A percentile compares a stretch with the other conserved stretches of the same genome.
phyloP scores from a whole-genome alignment of 2,329 filamentous ascomycete species.

The Xylaria sp. region DNA sequence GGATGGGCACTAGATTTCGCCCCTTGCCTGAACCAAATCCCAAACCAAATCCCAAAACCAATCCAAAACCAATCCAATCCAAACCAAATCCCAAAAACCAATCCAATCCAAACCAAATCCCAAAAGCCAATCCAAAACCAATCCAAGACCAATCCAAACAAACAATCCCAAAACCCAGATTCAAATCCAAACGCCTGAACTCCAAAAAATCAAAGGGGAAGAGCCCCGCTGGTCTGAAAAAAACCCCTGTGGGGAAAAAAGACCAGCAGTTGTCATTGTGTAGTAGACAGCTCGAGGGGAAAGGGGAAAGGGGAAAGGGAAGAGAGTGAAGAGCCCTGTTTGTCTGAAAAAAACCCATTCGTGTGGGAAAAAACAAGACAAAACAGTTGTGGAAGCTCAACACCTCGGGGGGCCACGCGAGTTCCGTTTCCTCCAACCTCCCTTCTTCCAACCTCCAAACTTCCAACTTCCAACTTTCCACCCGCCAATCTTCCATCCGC shows the following conservation, averaged over 20 bases:
- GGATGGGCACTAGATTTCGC: too few relatives aligned
- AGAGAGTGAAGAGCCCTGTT: background rate
- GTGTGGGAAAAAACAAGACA: background rate
- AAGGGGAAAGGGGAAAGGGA: too few relatives aligned
- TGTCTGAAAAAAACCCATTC: background rate
- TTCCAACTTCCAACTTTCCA: too few relatives aligned
- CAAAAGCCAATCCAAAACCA: background rate
- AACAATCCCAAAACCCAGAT: background rate
- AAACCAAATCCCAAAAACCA: background rate
- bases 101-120: background rate
- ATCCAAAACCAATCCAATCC: background rate
- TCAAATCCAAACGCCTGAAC: background rate
- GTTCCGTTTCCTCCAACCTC: too few relatives aligned
- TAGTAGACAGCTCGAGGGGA: too few relatives aligned
- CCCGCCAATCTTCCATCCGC: too few relatives aligned
- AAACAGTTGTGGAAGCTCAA: background rate
- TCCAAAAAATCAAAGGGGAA: background rate
- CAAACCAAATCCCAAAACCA: background rate
- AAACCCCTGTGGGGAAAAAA: background rate
- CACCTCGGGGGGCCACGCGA: too few relatives aligned
- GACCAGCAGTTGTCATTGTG: too few relatives aligned
- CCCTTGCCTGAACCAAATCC: background rate
- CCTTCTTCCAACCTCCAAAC: too few relatives aligned
- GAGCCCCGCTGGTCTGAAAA: background rate
- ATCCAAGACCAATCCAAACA: background rate